These are phyloP conservation scores for Nidularia pulvinata DNA, from an alignment of 768 basidiomycete species.

Conservation along the genomic window DNA sequence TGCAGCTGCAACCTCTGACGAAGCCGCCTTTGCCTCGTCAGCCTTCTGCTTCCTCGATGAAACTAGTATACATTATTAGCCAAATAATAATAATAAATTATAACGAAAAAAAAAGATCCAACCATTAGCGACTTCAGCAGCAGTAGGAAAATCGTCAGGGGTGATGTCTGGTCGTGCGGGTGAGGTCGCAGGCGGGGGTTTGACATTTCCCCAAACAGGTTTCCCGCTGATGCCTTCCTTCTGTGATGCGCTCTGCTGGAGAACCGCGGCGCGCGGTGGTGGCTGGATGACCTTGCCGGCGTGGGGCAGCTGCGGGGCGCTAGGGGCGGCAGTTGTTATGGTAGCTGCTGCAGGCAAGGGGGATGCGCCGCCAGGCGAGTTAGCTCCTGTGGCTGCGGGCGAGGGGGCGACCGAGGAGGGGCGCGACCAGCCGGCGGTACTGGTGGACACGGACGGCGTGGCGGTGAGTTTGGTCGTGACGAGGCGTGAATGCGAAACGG, in stretches of 20 bases:
- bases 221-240: slow-evolving; percentile 25
- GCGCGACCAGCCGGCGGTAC: slow-evolving; percentile 78
- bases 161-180: slow-evolving; percentile 38
- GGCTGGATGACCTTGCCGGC: slow-evolving; percentile 69
- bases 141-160: slow-evolving; percentile 89
- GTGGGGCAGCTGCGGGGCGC: slow-evolving; percentile 53
- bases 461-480: slow-evolving; percentile 88
- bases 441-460: slow-evolving; percentile 52
- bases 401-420: slow-evolving; percentile 75
- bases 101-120: slow-evolving; percentile 17
- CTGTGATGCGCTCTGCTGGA: slow-evolving; percentile 21
- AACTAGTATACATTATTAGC: slow-evolving; percentile 12
- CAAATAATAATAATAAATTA: neutral
- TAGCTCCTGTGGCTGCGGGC: slow-evolving; percentile 29
- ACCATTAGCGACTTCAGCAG: slow-evolving; percentile 93
- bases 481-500: slow-evolving; percentile 72
- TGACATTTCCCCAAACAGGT: slow-evolving; percentile 74
- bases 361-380: slow-evolving; percentile 43
- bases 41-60: slow-evolving; percentile 31
- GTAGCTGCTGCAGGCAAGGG: slow-evolving; percentile 34
- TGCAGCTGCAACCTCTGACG: slow-evolving; percentile 34
- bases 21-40: slow-evolving; percentile 38
- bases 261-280: slow-evolving; percentile 47
- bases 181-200: slow-evolving; percentile 28
- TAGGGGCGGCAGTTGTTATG: slow-evolving; percentile 24